phyloP scores from a whole-genome alignment of 2,329 filamentous ascomycete genomes.

The Cadophora sp. region DNA sequence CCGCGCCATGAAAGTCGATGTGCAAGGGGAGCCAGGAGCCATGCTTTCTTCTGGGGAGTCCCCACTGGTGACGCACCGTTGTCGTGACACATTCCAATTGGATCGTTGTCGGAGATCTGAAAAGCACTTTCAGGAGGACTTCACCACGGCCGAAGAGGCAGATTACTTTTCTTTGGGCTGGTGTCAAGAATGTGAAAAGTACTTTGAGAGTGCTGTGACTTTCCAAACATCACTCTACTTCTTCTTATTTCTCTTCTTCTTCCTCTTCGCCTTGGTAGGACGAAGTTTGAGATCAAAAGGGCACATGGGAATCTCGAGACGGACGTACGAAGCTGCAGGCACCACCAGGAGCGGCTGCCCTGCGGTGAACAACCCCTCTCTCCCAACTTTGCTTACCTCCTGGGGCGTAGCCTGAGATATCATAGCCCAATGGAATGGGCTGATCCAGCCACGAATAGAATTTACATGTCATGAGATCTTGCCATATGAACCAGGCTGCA shows the following conservation, averaged over 20 bases:
- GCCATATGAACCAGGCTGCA: neutral
- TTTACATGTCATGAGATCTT: conserved; percentile 14
- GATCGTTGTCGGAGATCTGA: conserved; percentile 2
- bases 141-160: too few species aligned
- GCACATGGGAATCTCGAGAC: neutral
- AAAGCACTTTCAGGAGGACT: neutral
- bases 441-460: conserved; percentile 11
- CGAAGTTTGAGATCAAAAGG: neutral
- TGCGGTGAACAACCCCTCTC: conserved; percentile 14
- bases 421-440: conserved; percentile 16
- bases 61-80: conserved; percentile 12
- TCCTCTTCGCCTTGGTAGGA: too few species aligned
- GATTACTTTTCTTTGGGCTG: neutral
- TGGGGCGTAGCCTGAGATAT: neutral
- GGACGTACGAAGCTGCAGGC: conserved; percentile 17
- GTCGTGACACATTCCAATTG: conserved; percentile 22
- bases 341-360: conserved; percentile 3
- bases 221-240: neutral
- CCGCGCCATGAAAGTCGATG: conserved; percentile 9
- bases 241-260: too few species aligned
- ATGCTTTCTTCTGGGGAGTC: neutral
- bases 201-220: neutral
- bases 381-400: neutral
- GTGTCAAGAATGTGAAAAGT: neutral
- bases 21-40: neutral